Conservation (phyloP, 1,139 yeast species). For the Suhomyces taliae region DNA sequence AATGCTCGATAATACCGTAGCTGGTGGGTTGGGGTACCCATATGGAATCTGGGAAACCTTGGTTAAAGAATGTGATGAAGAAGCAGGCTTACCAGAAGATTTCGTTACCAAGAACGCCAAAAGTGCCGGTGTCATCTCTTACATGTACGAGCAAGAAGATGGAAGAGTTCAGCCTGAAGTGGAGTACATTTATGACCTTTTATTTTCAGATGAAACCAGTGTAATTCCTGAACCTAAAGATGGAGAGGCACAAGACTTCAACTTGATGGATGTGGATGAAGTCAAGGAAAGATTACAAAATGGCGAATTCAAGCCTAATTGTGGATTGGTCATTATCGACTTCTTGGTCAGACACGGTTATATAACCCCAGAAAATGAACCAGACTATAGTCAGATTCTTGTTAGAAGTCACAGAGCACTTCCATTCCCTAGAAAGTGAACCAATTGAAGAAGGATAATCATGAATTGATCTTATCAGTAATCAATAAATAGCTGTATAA, state of each 20-base stretch:
- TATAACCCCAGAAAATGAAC: slow-evolving; percentile 60
- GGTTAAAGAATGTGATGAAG: slow-evolving; percentile 84
- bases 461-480: too few relatives aligned
- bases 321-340: slow-evolving; percentile 77
- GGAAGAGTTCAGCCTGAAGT: slow-evolving; percentile 85
- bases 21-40: slow-evolving; percentile 91
- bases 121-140: slow-evolving; percentile 68
- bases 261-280: slow-evolving; percentile 59
- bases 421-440: slow-evolving; percentile 60
- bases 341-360: slow-evolving; percentile 82
- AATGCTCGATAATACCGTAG: slow-evolving; percentile 89
- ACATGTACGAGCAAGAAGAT: slow-evolving; percentile 52
- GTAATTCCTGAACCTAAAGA: slow-evolving; percentile 73
- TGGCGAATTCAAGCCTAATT: slow-evolving; percentile 83
- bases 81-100: slow-evolving; percentile 70
- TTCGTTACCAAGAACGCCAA: slow-evolving; percentile 48
- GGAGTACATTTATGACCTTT: slow-evolving; percentile 74
- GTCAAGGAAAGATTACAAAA: slow-evolving; percentile 46
- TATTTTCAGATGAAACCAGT: slow-evolving; percentile 47
- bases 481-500: too few relatives aligned
- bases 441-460: not conserved
- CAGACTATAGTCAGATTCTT: slow-evolving; percentile 58
- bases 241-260: slow-evolving; percentile 80
- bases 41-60: slow-evolving; percentile 74
- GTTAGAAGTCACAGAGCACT: slow-evolving; percentile 63